Evolutionary conservation across 164 flowering plant genomes (phyloP), one percentile per base, ranked within the genome.

Genomic region (Magnolia changhungtana): DNA sequence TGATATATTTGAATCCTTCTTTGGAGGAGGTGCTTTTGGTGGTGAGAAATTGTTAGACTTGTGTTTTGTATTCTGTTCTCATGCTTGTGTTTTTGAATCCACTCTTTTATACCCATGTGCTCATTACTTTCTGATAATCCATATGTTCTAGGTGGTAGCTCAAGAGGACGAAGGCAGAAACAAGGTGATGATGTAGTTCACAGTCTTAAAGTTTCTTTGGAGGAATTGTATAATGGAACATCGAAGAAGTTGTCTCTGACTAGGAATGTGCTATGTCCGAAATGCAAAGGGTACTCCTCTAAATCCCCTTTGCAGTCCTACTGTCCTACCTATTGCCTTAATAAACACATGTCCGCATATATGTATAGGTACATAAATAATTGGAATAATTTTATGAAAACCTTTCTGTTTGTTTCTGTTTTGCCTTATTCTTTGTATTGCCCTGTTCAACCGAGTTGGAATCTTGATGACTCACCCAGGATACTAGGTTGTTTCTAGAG

Each of bases 141-240:
- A 6, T 23, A 29, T 24, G 37, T 29, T 67, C 8, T 58, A 78
- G 86, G 83, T 80, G 82, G 87, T 74, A 84, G 88, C 76, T 76
- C 83, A 21, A 84, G 89, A 67, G 87, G 89, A 67, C 79, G 89
- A 67, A 86, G 92, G 77, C 89, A 88, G 82, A 88, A 75, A 72
- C 85, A 75, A 64, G 94, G 94, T 59, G 92, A 90, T 24, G 94
- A 90, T 82, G 89, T 90, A 0, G 88, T 89, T 27, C 92, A 90
- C 50, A 29, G 83, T 51, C 61, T 89, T 75, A 89, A 87, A 82
- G 92, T 86, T 71, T 89, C 92, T 67, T 77, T 90, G 29, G 94
- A 90, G 78, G 92, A 90, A 75, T 72, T 89, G 75, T 90, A 89
- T 61, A 85, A 83, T 83, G 94, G 94, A 7, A 85, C 90, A 63